Base-by-base conservation (phyloP, 805 yeast genomes). In the Novakomyces olei region DNA sequence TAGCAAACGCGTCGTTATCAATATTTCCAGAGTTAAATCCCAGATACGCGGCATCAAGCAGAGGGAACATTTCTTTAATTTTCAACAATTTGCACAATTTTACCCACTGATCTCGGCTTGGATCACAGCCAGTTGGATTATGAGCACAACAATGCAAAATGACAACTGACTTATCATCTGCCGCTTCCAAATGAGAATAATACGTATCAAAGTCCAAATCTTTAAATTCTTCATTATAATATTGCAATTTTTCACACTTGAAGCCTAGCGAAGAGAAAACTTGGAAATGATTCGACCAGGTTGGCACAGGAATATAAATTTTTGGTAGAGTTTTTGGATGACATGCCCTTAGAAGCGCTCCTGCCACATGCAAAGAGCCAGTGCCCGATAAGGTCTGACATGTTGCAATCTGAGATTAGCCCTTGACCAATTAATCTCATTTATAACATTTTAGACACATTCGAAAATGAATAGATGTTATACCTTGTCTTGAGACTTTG, bases 51-150 rank as follows among this genome's bases (percentile, higher is more conserved):
- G 81, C 70, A 57, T 85, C 98, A 48, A 88, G 83, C 39, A 85
- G 55, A 5, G 80, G 79, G 45, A 85, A 64, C 54, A 80, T 91
- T 34, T 65, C 57, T 36, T 67, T 61, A 37, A 55, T 49, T 42
- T 67, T 64, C 40, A 79, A 56, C 17, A 70, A 73, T 27, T 63
- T 61, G 29, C 78, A 61, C 34, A 88, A 72, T 46, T 60, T 44
- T 29, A 51, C 52, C 98, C 98, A 85, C 57, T 85, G 76, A 32
- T 65, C 75, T 37, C 61, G 58, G 2, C 76, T 69, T 36, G 96
- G 96, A 53, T 85, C 98, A 43, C 85, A 69, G 27, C 96, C 98
- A 15, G 96, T 85, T 37, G 98, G 96, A 54, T 85, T 85, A 57
- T 85, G 98, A 22, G 96, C 96, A 54, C 95, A 83, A 3, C 96